Percentiles rank a stretch among this genome's conserved stretches.
phyloP scores from a whole-genome alignment of 805 yeast species.

The Maudiozyma saulgeensis region DNA sequence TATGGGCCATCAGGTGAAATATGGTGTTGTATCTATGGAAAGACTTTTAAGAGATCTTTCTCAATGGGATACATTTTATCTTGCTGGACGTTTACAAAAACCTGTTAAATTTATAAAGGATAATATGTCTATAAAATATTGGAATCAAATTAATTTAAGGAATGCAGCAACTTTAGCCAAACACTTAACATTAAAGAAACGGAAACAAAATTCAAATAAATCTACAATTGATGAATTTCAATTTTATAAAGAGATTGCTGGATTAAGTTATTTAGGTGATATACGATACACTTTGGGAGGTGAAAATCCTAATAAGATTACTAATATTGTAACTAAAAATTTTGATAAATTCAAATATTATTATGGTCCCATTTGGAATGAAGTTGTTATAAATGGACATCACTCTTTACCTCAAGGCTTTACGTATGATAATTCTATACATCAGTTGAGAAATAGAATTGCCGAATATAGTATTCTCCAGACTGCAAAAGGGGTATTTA shows the following conservation, averaged over 20 bases:
- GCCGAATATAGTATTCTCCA: conserved; percentile 64
- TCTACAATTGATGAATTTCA: conserved; percentile 44
- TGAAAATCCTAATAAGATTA: conserved; percentile 83
- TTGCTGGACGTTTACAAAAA: conserved; percentile 90
- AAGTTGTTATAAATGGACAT: conserved; percentile 28
- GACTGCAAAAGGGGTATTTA: conserved; percentile 70
- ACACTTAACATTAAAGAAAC: conserved; percentile 26
- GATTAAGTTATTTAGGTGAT: conserved; percentile 82
- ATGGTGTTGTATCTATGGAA: conserved; percentile 70
- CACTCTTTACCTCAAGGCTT: conserved; percentile 33
- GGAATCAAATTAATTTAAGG: conserved; percentile 67
- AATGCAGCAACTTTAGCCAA: conserved; percentile 62
- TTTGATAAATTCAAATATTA: conserved; percentile 55
- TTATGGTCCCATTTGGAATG: conserved; percentile 52
- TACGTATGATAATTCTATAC: conserved; percentile 29
- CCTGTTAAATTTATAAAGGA: conserved; percentile 74
- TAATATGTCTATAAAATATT: conserved; percentile 50
- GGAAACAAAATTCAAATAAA: conserved; percentile 15
- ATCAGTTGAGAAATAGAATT: conserved; percentile 45
- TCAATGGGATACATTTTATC: conserved; percentile 78
- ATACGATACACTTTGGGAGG: conserved; percentile 78
- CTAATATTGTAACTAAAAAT: conserved; percentile 77
- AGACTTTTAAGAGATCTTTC: conserved; percentile 56
- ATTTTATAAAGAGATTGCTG: conserved; percentile 68
- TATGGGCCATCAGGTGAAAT: conserved; percentile 55